phyloP scores from a whole-genome alignment of 140 eudicot genomes.

The Senecio squalidus region DNA sequence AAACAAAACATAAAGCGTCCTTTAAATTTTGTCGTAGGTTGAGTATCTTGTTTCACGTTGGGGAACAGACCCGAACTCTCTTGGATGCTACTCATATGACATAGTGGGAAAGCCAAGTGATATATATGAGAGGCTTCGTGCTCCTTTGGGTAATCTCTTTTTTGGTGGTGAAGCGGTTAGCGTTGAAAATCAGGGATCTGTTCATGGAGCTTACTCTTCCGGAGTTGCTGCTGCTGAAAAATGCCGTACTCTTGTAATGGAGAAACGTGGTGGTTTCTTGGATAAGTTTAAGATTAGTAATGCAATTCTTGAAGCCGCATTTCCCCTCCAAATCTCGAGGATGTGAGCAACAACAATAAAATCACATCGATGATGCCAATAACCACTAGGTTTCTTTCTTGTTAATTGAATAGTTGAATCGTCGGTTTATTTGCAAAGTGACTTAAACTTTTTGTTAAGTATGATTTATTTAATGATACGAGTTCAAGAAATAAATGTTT shows the following conservation, averaged over 20 bases:
- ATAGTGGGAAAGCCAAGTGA: conserved; percentile 79
- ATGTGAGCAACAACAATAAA: conserved; percentile 24
- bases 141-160: conserved; percentile 76
- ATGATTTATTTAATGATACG: no score
- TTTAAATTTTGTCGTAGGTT: conserved; percentile 9
- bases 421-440: no score
- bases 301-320: conserved; percentile 49
- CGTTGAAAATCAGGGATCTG: conserved; percentile 92
- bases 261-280: conserved; percentile 44
- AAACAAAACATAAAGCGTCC: neutral
- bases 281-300: conserved; percentile 46
- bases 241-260: conserved; percentile 57
- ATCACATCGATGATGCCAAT: no score
- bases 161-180: conserved; percentile 98
- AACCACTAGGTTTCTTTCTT: no score
- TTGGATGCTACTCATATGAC: conserved; percentile 93
- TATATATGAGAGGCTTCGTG: no score
- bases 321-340: conserved; percentile 88
- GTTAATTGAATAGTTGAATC: no score
- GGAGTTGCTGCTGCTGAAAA: conserved; percentile 79
- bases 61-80: conserved; percentile 80
- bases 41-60: no score
- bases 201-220: conserved; percentile 87
- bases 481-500: no score
- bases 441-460: no score